Conservation (phyloP, 1,284 basidiomycete species). For the Boletus austroedulis region DNA sequence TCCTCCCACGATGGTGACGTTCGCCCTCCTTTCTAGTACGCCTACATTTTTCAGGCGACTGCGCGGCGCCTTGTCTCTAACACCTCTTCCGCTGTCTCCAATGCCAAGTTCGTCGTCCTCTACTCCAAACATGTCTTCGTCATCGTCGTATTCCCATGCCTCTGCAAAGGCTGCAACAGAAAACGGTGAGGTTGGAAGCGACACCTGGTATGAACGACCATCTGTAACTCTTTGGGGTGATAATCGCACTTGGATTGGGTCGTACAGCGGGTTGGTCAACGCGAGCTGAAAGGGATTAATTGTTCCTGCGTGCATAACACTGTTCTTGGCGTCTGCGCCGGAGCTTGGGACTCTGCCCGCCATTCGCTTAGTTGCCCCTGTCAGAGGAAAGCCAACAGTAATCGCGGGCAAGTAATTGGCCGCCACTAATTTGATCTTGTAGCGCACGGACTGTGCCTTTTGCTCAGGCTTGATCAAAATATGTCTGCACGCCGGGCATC, state of each 20-base stretch:
- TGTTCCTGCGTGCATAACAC: conserved; percentile 64
- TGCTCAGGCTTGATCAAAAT: conserved; percentile 98
- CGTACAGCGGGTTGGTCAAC: conserved; percentile 90
- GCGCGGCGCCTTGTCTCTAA: conserved; percentile 43
- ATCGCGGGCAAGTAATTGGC: conserved; percentile 91
- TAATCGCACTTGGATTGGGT: conserved; percentile 85
- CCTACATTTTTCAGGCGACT: conserved; percentile 67
- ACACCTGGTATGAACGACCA: conserved; percentile 59
- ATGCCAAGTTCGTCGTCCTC: conserved; percentile 64
- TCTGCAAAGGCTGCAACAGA: conserved; percentile 86
- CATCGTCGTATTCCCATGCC: conserved; percentile 94
- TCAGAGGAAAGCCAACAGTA: conserved; percentile 66
- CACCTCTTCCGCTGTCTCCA: conserved; percentile 33
- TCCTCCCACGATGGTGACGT: conserved; percentile 81
- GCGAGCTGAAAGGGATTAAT: conserved; percentile 86
- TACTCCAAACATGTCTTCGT: conserved; percentile 76
- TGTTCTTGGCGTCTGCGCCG: conserved; percentile 43
- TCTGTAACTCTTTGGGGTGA: conserved; percentile 60
- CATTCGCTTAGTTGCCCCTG: conserved; percentile 47
- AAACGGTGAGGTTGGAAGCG: conserved; percentile 73
- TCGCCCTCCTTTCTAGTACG: conserved; percentile 81
- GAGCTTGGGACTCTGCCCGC: conserved; percentile 42
- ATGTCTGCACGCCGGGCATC: conserved; percentile 91
- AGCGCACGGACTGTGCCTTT: conserved; percentile 88
- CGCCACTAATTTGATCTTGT: conserved; percentile 97